phyloP scores from a whole-genome alignment of 2,329 filamentous ascomycete genomes.

The Hymenoscyphus linearis region DNA sequence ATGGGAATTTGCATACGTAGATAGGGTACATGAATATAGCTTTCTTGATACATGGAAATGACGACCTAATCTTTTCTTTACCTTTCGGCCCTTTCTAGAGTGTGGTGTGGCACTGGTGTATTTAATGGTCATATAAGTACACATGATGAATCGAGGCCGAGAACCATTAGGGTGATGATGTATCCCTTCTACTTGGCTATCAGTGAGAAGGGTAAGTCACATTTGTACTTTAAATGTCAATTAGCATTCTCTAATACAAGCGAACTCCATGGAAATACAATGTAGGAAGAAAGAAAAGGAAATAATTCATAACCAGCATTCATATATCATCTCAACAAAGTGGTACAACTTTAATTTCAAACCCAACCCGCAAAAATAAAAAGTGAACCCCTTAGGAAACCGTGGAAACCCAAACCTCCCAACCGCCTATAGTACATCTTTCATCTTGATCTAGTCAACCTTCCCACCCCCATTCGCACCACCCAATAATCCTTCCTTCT shows the following conservation, averaged over 20 bases:
- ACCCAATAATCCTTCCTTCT: slow-evolving; percentile 61
- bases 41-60: not conserved
- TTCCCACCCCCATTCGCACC: slow-evolving; percentile 46
- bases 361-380: not conserved
- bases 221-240: too few relatives aligned
- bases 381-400: not conserved
- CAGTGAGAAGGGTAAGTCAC: too few relatives aligned
- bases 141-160: not conserved
- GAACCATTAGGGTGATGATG: too few relatives aligned
- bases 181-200: too few relatives aligned
- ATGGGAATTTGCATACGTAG: not conserved
- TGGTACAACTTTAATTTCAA: not conserved
- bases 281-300: not conserved
- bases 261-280: not conserved
- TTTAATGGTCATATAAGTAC: not conserved
- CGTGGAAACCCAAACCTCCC: not conserved
- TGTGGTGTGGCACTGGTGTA: not conserved
- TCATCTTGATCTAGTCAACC: slow-evolving; percentile 38
- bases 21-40: not conserved
- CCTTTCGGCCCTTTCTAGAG: not conserved
- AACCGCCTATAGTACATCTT: not conserved
- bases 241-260: too few relatives aligned
- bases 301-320: not conserved
- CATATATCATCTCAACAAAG: not conserved
- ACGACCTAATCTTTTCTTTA: not conserved